A percentile compares a stretch with the other conserved stretches of the same genome.
These are phyloP conservation scores for Sporothrix pseudoabietina DNA, from an alignment of 2,329 filamentous ascomycete genomes.

Conservation along the genomic window DNA sequence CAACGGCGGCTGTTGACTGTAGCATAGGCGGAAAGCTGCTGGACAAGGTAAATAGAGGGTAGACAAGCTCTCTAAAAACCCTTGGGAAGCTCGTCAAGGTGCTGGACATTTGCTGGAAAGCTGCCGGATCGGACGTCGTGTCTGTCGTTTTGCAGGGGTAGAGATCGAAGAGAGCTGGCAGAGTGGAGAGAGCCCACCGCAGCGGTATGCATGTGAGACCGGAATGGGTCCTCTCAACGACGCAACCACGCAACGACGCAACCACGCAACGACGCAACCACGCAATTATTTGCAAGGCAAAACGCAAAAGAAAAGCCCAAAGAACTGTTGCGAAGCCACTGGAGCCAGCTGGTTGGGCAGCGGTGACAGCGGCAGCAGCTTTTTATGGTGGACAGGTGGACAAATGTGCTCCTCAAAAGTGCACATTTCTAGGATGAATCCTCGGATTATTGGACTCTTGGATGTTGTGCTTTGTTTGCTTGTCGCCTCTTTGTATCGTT, in stretches of 20 bases:
- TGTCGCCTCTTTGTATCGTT: background rate
- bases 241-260: slow-evolving; percentile 8
- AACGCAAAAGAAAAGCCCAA: background rate
- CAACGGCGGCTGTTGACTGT: background rate
- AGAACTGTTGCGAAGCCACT: background rate
- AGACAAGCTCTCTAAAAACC: no score
- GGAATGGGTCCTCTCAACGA: background rate
- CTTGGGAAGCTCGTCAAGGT: background rate
- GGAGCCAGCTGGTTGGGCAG: background rate
- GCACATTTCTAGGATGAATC: background rate
- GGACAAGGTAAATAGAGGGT: background rate
- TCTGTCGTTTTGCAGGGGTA: slow-evolving; percentile 5
- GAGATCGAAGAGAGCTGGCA: background rate
- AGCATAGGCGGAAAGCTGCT: background rate
- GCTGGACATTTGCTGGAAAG: slow-evolving; percentile 3
- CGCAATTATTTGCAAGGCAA: background rate
- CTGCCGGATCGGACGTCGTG: slow-evolving; percentile 1
- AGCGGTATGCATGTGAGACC: slow-evolving; percentile 27
- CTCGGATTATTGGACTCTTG: background rate
- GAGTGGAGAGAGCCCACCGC: slow-evolving; percentile 18
- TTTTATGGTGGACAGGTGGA: background rate
- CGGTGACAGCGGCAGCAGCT: background rate
- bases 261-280: background rate
- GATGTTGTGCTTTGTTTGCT: background rate
- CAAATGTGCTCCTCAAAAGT: background rate